These are phyloP conservation scores for Zygosaccharomyces gambellarensis DNA, from an alignment of 805 yeast genomes.

Conservation along the genomic window DNA sequence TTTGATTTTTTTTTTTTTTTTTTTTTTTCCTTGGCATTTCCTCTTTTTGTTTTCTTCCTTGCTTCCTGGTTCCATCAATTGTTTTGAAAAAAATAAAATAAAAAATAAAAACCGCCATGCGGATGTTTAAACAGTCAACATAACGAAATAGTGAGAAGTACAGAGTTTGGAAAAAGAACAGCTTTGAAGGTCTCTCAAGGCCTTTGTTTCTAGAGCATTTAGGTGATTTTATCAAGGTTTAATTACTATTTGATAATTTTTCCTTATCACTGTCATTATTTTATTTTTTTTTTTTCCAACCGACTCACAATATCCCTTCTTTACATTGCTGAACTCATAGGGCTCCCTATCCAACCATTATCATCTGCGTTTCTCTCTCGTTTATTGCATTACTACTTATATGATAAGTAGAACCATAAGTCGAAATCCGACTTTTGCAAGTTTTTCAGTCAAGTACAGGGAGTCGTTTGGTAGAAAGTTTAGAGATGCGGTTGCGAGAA, in stretches of 20 bases:
- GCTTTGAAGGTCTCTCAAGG: too few species aligned
- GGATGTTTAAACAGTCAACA: not conserved
- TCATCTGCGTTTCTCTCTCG: not conserved
- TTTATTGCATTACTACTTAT: slow-evolving; percentile 4
- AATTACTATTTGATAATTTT: too few species aligned
- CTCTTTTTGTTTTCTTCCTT: not conserved
- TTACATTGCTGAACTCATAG: not conserved
- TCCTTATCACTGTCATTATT: not conserved
- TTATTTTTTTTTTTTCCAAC: not conserved
- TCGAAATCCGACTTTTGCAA: slow-evolving; percentile 25
- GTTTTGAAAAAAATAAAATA: not conserved
- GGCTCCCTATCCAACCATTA: not conserved
- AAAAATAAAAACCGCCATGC: not conserved
- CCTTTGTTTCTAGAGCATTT: too few species aligned
- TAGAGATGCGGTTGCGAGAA: slow-evolving; percentile 36
- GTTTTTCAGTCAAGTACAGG: slow-evolving; percentile 24
- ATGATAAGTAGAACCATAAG: slow-evolving; percentile 21
- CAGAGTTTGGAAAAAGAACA: not conserved
- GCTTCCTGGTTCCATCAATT: not conserved
- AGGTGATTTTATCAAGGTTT: too few species aligned
- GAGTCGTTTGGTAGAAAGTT: slow-evolving; percentile 39
- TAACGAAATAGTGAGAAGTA: not conserved
- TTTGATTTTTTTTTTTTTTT: not conserved
- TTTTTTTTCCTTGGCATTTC: not conserved
- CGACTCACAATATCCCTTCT: not conserved